These are phyloP conservation scores for Pichia eremophila DNA, from an alignment of 805 yeast genomes.

Conservation along the genomic window DNA sequence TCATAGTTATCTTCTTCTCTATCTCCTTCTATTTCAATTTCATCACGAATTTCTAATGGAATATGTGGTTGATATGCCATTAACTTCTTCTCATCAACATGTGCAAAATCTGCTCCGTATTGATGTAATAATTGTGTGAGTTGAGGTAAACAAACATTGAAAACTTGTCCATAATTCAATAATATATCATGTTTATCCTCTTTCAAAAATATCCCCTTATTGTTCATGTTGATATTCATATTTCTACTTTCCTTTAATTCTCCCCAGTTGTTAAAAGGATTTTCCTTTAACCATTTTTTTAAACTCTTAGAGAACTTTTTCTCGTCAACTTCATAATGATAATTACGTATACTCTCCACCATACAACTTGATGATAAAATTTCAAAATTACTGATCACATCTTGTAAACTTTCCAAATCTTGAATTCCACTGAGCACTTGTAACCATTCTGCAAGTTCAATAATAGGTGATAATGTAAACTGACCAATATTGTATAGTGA, in stretches of 20 bases:
- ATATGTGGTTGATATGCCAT: slow-evolving; percentile 59
- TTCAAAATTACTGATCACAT: slow-evolving; percentile 44
- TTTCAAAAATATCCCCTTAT: slow-evolving; percentile 15
- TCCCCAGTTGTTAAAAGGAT: slow-evolving; percentile 10
- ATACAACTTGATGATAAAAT: slow-evolving; percentile 61
- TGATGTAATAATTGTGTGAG: slow-evolving; percentile 57
- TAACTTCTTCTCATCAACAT: slow-evolving; percentile 44
- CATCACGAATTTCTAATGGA: slow-evolving; percentile 62
- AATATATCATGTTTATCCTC: slow-evolving; percentile 23
- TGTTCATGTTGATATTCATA: background rate
- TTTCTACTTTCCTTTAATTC: background rate
- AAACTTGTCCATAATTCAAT: slow-evolving; percentile 40
- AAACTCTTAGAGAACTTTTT: slow-evolving; percentile 48
- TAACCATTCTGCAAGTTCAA: slow-evolving; percentile 81
- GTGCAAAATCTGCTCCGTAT: slow-evolving; percentile 73
- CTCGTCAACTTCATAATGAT: slow-evolving; percentile 81
- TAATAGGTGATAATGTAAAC: slow-evolving; percentile 58
- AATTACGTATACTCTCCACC: slow-evolving; percentile 59
- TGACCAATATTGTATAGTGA: slow-evolving; percentile 58
- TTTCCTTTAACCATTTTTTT: slow-evolving; percentile 32
- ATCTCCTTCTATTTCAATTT: slow-evolving; percentile 43
- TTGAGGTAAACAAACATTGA: slow-evolving; percentile 63
- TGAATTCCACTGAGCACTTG: slow-evolving; percentile 68
- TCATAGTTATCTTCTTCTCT: background rate
- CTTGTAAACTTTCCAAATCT: slow-evolving; percentile 45